Percentiles rank a stretch among this genome's conserved stretches.
Evolutionary conservation across 768 basidiomycete species (phyloP).

Genomic region (Serendipita sp.): DNA sequence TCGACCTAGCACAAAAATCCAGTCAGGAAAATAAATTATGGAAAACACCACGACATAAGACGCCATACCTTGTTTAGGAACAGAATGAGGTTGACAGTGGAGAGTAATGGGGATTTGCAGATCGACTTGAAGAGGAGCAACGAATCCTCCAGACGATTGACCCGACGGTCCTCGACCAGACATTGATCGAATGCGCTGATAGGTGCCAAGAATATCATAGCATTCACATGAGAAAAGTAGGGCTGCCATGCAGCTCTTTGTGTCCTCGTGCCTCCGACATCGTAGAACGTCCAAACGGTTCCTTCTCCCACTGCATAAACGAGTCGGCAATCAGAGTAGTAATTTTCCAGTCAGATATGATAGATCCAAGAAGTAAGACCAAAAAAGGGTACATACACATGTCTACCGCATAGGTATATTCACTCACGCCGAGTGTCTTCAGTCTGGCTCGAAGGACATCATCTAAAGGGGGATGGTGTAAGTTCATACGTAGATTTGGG

Average conservation of each 20-base stretch:
- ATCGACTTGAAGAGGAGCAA: slow-evolving; percentile 60
- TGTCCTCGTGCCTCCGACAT: slow-evolving; percentile 61
- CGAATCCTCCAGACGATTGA: slow-evolving; percentile 66
- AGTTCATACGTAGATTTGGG: background rate
- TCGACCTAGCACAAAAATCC: slow-evolving; percentile 25
- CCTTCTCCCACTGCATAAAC: slow-evolving; percentile 31
- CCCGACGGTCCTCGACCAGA: slow-evolving; percentile 49
- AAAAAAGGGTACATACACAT: background rate
- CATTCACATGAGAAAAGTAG: slow-evolving; percentile 64
- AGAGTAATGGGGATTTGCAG: slow-evolving; percentile 53
- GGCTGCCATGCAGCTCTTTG: slow-evolving; percentile 79
- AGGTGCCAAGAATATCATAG: slow-evolving; percentile 63
- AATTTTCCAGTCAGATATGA: background rate
- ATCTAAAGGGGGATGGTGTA: slow-evolving; percentile 18
- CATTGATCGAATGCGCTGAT: slow-evolving; percentile 60
- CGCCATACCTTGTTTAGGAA: slow-evolving; percentile 66
- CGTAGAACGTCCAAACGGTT: slow-evolving; percentile 68
- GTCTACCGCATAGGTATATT: slow-evolving; percentile 24
- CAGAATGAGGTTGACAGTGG: slow-evolving; percentile 54
- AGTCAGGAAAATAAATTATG: background rate
- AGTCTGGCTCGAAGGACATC: slow-evolving; percentile 37
- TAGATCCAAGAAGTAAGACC: background rate
- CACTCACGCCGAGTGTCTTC: slow-evolving; percentile 24
- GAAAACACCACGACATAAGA: slow-evolving; percentile 11
- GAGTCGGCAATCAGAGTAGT: background rate